These are phyloP conservation scores for Solanum arcanum DNA, from an alignment of 257 asterid genomes.

Conservation along the genomic window DNA sequence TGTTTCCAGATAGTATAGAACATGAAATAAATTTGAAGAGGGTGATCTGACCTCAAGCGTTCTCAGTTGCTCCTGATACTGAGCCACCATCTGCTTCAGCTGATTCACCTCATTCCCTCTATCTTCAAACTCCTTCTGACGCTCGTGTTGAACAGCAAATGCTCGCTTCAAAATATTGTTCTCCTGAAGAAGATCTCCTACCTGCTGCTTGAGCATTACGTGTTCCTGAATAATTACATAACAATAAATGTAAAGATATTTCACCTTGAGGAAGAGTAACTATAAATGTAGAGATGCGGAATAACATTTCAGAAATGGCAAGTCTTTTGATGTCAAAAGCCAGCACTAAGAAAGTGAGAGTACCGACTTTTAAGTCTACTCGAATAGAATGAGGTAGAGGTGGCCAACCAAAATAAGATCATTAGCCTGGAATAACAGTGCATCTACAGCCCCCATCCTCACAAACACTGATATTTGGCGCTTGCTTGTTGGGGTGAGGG, in stretches of 20 bases:
- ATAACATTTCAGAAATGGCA: not conserved
- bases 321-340: not conserved
- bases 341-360: not conserved
- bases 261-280: not conserved
- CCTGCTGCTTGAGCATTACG: constrained; percentile 55
- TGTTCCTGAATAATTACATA: constrained; percentile 41
- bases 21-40: not conserved
- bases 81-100: constrained; percentile 70
- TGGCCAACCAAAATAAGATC: not conserved
- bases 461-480: not conserved
- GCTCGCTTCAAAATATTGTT: constrained; percentile 70
- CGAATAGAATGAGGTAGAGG: not conserved
- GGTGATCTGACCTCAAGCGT: constrained; percentile 74
- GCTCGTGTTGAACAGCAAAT: constrained; percentile 73
- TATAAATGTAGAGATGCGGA: not conserved
- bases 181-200: constrained; percentile 63
- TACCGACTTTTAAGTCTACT: not conserved
- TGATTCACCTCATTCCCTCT: constrained; percentile 67
- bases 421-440: not conserved
- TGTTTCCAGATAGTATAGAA: not conserved
- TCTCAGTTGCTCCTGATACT: constrained; percentile 84
- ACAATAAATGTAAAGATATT: not conserved
- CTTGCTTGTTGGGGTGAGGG: not conserved
- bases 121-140: constrained; percentile 80
- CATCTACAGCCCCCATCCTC: not conserved